Conservation (phyloP, 768 basidiomycete genomes). For the Macrocybe gigantea region DNA sequence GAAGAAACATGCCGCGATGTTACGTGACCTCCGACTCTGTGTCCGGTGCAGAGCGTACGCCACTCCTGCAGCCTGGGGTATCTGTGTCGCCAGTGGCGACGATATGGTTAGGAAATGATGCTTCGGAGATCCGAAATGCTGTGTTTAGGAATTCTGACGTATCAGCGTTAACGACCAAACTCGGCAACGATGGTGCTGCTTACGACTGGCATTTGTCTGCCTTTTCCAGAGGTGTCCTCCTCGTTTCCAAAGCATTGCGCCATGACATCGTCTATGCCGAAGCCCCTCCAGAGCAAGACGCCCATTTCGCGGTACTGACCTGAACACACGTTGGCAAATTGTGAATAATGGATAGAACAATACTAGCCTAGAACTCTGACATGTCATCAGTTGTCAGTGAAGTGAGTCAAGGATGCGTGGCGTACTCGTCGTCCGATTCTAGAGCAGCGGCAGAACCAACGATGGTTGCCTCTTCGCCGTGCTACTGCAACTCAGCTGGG, state of each 20-base stretch:
- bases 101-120: slow-evolving; percentile 94
- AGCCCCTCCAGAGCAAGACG: slow-evolving; percentile 85
- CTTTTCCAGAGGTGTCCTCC: slow-evolving; percentile 76
- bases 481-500: slow-evolving; percentile 29
- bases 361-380: slow-evolving; percentile 66
- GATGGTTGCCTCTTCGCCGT: slow-evolving; percentile 89
- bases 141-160: slow-evolving; percentile 6
- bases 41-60: slow-evolving; percentile 84
- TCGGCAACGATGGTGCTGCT: slow-evolving; percentile 10
- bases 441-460: slow-evolving; percentile 87
- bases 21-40: slow-evolving; percentile 56
- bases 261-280: slow-evolving; percentile 76
- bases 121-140: slow-evolving; percentile 83
- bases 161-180: neutral
- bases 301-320: slow-evolving; percentile 94
- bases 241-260: slow-evolving; percentile 87
- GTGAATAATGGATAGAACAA: slow-evolving; percentile 1
- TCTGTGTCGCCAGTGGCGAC: slow-evolving; percentile 89
- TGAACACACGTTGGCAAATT: slow-evolving; percentile 16
- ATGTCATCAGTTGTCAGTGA: neutral
- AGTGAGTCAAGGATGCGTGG: neutral
- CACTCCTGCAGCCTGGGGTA: slow-evolving; percentile 92
- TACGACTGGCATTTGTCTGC: slow-evolving; percentile 93
- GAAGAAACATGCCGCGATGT: slow-evolving; percentile 85
- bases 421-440: slow-evolving; percentile 79